phyloP scores from a whole-genome alignment of 148 eudicot genomes.

The Mesembryanthemum crystallinum region DNA sequence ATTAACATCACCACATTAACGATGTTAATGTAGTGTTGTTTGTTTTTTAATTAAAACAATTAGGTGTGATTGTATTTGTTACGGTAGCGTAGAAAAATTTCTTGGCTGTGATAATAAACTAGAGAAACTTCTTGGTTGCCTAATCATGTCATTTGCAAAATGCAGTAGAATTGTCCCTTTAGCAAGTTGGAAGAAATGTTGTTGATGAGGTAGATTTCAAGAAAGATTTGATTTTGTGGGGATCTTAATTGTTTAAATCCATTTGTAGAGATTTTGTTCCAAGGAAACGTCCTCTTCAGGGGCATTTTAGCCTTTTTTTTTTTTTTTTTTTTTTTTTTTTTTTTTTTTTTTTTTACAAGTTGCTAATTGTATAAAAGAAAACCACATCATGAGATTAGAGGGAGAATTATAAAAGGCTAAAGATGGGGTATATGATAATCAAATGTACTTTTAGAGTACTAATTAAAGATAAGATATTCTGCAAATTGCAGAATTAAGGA shows the following conservation, averaged over 20 bases:
- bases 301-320: neutral
- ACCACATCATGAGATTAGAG: constrained; percentile 9
- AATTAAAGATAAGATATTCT: neutral
- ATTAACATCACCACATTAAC: too few species aligned
- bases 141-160: too few species aligned
- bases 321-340: neutral
- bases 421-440: neutral
- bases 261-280: neutral
- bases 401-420: neutral
- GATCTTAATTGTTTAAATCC: neutral
- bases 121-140: too few species aligned
- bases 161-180: neutral
- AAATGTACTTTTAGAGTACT: neutral
- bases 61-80: too few species aligned
- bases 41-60: too few species aligned
- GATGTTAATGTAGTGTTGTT: too few species aligned
- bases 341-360: constrained; percentile 19
- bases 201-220: neutral
- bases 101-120: too few species aligned
- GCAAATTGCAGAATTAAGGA: constrained; percentile 20
- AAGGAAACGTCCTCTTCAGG: neutral
- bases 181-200: neutral
- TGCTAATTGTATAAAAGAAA: constrained; percentile 16
- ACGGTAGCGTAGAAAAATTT: too few species aligned
- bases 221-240: neutral